Evolutionary conservation across 345 rosid species (phyloP).

Genomic region (Acer yangbiense): DNA sequence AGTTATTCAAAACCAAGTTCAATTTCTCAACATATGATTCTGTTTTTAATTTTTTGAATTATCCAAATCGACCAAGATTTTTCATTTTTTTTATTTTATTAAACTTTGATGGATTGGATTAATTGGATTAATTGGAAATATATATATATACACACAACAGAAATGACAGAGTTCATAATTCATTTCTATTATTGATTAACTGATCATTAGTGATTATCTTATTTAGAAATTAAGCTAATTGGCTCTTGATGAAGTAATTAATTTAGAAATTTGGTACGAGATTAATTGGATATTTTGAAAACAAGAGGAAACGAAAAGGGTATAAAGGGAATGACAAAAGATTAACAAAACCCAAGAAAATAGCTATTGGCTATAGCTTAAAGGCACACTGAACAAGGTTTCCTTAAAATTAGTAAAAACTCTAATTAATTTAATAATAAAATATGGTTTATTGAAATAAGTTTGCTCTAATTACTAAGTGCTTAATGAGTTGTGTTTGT

Average conservation of each 20-base stretch:
- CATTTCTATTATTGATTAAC: neutral
- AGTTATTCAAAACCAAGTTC: no score
- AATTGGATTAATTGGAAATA: no score
- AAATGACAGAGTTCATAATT: no score
- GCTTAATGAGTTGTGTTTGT: constrained; percentile 58
- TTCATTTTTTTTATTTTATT: no score
- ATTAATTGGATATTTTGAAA: no score
- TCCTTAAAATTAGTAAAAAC: constrained; percentile 39
- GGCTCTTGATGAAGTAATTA: neutral
- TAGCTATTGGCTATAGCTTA: constrained; percentile 24
- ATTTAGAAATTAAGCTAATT: neutral
- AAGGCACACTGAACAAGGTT: constrained; percentile 29
- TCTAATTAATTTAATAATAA: constrained; percentile 5
- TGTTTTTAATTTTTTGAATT: no score
- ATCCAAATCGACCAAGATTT: no score
- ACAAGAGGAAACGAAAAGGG: neutral
- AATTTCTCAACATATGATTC: no score
- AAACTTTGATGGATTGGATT: no score
- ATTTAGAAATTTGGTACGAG: no score
- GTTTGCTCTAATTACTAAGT: constrained; percentile 18
- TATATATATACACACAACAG: no score
- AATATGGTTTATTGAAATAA: constrained; percentile 6
- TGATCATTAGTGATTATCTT: neutral
- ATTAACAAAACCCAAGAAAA: constrained; percentile 21
- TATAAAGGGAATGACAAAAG: neutral